Conservation (phyloP, 768 basidiomycete species). For the Termitomyces eurrhizus region DNA sequence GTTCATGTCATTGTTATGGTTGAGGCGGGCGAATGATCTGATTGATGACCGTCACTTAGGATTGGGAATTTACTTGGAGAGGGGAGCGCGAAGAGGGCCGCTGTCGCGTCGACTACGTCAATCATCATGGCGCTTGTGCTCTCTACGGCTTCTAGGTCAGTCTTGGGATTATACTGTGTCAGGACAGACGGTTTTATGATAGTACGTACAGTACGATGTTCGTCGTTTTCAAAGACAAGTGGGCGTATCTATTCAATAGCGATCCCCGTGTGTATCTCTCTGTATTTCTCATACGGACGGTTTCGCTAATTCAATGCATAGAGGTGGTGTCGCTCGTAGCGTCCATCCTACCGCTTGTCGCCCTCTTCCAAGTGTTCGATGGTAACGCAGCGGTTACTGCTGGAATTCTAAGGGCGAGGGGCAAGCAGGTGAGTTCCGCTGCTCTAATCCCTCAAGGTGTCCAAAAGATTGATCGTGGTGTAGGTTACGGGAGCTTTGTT, state of each 20-base stretch:
- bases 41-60: conserved; percentile 29
- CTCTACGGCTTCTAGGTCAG: conserved; percentile 60
- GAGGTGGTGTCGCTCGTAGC: conserved; percentile 63
- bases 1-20: conserved; percentile 10
- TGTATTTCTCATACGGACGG: neutral
- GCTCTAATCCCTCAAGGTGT: neutral
- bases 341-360: conserved; percentile 68
- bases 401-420: conserved; percentile 80
- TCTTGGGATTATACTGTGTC: neutral
- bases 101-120: conserved; percentile 59
- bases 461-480: neutral
- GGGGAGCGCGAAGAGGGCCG: conserved; percentile 68
- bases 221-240: conserved; percentile 60
- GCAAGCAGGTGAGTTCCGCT: conserved; percentile 53
- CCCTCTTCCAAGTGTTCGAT: conserved; percentile 85
- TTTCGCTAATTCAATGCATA: conserved; percentile 9
- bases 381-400: conserved; percentile 61
- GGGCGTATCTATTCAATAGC: conserved; percentile 73
- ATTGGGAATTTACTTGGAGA: conserved; percentile 91
- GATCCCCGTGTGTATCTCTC: conserved; percentile 44
- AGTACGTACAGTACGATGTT: conserved; percentile 41
- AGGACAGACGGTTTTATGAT: neutral
- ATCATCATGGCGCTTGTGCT: conserved; percentile 63
- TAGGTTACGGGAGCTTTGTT: conserved; percentile 60
- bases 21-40: neutral